Evolutionary conservation across 352 stramenopile genomes (phyloP).

Genomic region (Pythium grandisporangium): DNA sequence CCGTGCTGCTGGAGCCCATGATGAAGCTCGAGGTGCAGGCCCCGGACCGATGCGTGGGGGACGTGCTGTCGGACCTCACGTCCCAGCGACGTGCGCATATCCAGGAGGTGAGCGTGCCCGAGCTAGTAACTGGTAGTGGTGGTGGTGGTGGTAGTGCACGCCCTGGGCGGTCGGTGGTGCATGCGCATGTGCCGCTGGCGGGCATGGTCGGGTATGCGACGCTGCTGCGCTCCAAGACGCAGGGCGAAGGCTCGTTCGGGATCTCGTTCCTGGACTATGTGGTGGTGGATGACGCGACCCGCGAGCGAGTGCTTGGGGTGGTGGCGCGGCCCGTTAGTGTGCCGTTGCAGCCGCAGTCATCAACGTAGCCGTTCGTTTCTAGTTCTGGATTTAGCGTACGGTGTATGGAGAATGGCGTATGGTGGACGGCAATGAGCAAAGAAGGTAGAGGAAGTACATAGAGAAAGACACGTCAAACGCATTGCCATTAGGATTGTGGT

Average conservation of each 20-base stretch:
- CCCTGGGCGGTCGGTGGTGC: constrained; percentile 41
- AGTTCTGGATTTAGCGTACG: too few species aligned
- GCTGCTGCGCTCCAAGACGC: constrained; percentile 64
- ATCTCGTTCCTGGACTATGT: constrained; percentile 71
- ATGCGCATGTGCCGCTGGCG: constrained; percentile 53
- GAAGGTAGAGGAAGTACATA: too few species aligned
- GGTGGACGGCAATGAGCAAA: too few species aligned
- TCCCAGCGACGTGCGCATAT: constrained; percentile 61
- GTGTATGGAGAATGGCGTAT: too few species aligned
- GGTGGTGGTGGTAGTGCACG: too few species aligned
- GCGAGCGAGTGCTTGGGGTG: constrained; percentile 22
- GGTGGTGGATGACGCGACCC: constrained; percentile 39
- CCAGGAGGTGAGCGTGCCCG: constrained; percentile 38
- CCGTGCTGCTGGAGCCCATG: constrained; percentile 61
- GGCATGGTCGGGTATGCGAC: constrained; percentile 81
- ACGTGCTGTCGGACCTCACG: constrained; percentile 70
- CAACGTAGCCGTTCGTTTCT: too few species aligned
- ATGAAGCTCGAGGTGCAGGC: constrained; percentile 70
- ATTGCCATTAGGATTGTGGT: too few species aligned
- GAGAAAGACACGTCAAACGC: too few species aligned
- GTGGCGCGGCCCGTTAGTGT: too few species aligned
- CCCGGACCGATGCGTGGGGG: constrained; percentile 50
- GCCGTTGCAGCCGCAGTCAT: too few species aligned
- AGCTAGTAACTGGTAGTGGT: constrained; percentile 13
- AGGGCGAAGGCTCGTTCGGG: constrained; percentile 70